Percentiles rank a stretch among this genome's conserved stretches.
Conservation (phyloP, 805 yeast species). For the Vanderwaltozyma tropicalis region DNA sequence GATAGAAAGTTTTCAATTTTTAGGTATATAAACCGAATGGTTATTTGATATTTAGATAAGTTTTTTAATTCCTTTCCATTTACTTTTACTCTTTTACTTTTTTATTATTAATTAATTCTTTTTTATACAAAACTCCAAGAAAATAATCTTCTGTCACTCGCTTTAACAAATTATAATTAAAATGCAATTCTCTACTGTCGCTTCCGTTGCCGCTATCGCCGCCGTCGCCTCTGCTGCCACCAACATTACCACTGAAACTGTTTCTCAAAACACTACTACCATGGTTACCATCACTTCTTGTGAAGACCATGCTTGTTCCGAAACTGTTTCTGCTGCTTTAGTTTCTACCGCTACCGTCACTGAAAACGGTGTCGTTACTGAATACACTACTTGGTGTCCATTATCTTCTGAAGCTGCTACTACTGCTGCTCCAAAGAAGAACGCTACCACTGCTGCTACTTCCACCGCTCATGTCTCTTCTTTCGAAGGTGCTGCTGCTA, state of each 20-base stretch:
- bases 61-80: neutral
- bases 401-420: slow-evolving; percentile 14
- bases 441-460: slow-evolving; percentile 7
- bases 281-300: slow-evolving; percentile 31
- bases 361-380: slow-evolving; percentile 27
- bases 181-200: slow-evolving; percentile 36
- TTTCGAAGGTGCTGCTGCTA: slow-evolving; percentile 37
- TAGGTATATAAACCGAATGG: slow-evolving; percentile 1
- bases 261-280: slow-evolving; percentile 23
- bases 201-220: slow-evolving; percentile 29
- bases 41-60: neutral
- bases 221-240: slow-evolving; percentile 23
- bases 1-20: neutral
- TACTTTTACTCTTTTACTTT: neutral
- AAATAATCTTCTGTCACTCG: slow-evolving; percentile 24
- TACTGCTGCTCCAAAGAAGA: slow-evolving; percentile 12
- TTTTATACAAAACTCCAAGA: slow-evolving; percentile 8
- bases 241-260: slow-evolving; percentile 20
- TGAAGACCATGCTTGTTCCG: slow-evolving; percentile 24
- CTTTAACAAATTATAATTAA: slow-evolving; percentile 9
- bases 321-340: slow-evolving; percentile 27
- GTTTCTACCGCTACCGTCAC: slow-evolving; percentile 30
- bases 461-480: slow-evolving; percentile 25
- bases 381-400: slow-evolving; percentile 30
- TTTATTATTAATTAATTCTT: neutral